Evolutionary conservation across 768 basidiomycete species (phyloP).

Genomic region (Termitomyces eurrhizus): DNA sequence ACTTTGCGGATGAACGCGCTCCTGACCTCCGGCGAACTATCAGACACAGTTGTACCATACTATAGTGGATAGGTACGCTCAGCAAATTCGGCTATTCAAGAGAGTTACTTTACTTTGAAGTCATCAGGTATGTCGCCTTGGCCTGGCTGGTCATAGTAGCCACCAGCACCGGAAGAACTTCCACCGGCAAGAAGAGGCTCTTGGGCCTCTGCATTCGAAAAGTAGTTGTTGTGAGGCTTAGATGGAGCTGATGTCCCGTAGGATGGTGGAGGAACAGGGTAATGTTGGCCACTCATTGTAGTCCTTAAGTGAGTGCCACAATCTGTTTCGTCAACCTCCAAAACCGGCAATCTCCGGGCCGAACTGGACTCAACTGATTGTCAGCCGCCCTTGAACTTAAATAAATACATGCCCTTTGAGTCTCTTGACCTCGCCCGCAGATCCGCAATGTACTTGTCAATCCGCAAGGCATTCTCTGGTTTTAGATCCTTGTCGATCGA

Average conservation of each 20-base stretch:
- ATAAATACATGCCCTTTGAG: neutral
- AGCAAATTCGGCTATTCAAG: neutral
- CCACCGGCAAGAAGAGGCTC: slow-evolving; percentile 60
- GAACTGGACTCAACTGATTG: neutral
- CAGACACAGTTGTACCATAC: slow-evolving; percentile 81
- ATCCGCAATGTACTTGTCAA: slow-evolving; percentile 13
- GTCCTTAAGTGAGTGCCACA: slow-evolving; percentile 1
- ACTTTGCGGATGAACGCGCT: slow-evolving; percentile 89
- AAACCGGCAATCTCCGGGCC: slow-evolving; percentile 13
- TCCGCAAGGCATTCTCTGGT: slow-evolving; percentile 14
- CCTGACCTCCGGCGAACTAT: slow-evolving; percentile 74
- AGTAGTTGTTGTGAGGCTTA: slow-evolving; percentile 26
- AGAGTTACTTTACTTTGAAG: slow-evolving; percentile 66
- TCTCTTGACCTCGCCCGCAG: neutral
- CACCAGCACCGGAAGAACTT: slow-evolving; percentile 42
- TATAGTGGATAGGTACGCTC: slow-evolving; percentile 22
- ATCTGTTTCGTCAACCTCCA: slow-evolving; percentile 1
- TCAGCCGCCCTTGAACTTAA: neutral
- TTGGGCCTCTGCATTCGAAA: slow-evolving; percentile 29
- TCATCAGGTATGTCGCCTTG: slow-evolving; percentile 83
- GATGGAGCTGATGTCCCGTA: slow-evolving; percentile 43
- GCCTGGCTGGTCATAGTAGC: slow-evolving; percentile 71
- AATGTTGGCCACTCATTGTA: slow-evolving; percentile 46
- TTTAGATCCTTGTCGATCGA: slow-evolving; percentile 10
- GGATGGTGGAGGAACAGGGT: slow-evolving; percentile 59